Percentiles rank a stretch among this genome's conserved stretches.
phyloP scores from a whole-genome alignment of 164 flowering plant genomes.

The Taxillus chinensis region DNA sequence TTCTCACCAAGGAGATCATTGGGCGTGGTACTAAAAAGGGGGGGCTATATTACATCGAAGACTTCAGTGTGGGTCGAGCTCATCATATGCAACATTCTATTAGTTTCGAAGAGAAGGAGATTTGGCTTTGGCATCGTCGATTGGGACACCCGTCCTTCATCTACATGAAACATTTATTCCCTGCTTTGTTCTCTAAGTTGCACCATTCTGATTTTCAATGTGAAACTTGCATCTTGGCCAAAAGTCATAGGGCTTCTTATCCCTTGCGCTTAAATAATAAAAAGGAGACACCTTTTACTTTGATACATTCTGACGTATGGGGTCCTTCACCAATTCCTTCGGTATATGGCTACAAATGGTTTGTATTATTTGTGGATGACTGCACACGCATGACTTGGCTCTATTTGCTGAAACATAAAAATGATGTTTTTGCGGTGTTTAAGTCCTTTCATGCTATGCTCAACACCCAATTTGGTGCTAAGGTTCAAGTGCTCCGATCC shows the following conservation, averaged over 20 bases:
- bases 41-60: conserved; percentile 3
- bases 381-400: conserved; percentile 9
- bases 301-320: neutral
- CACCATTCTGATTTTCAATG: neutral
- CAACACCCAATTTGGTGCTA: conserved; percentile 2
- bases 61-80: conserved; percentile 1
- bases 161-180: neutral
- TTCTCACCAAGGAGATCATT: no score
- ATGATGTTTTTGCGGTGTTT: neutral
- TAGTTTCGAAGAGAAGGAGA: conserved; percentile 1
- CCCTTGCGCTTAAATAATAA: conserved; percentile 2
- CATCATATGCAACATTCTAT: neutral
- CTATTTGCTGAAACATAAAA: conserved; percentile 1
- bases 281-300: conserved; percentile 1
- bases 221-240: neutral
- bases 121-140: neutral
- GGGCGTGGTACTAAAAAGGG: conserved; percentile 1
- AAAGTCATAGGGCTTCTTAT: conserved; percentile 2
- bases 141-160: neutral
- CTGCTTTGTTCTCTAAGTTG: neutral
- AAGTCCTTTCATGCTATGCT: neutral
- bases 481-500: neutral
- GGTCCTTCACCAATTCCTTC: neutral
- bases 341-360: neutral
- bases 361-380: conserved; percentile 7